These are phyloP conservation scores for Clonostachys sp. DNA, from an alignment of 2,329 filamentous ascomycete species.

Conservation along the genomic window DNA sequence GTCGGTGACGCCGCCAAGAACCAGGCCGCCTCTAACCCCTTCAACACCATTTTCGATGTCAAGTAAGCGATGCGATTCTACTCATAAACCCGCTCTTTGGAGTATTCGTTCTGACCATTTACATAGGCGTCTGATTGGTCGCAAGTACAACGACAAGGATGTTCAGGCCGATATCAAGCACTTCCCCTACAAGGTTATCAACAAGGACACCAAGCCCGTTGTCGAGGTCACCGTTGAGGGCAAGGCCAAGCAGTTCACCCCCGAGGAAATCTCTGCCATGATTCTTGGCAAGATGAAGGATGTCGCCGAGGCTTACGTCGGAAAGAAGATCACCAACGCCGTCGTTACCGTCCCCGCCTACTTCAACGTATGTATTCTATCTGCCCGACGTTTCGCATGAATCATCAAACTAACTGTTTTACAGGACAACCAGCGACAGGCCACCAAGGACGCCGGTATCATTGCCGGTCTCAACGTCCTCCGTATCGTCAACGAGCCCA, in stretches of 20 bases:
- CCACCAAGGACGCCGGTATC: conserved; percentile 89
- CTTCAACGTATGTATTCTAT: conserved; percentile 63
- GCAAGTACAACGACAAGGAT: conserved; percentile 78
- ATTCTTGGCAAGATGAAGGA: conserved; percentile 83
- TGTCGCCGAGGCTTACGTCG: conserved; percentile 72
- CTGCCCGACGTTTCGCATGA: not conserved
- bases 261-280: conserved; percentile 78
- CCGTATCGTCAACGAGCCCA: conserved; percentile 95
- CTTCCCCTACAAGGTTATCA: conserved; percentile 92
- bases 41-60: conserved; percentile 73
- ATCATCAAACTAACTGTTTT: conserved; percentile 11
- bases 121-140: conserved; percentile 73
- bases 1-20: conserved; percentile 98
- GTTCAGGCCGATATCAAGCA: conserved; percentile 95
- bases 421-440: conserved; percentile 86
- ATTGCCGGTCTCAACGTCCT: conserved; percentile 94
- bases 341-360: conserved; percentile 95
- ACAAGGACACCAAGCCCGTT: conserved; percentile 85
- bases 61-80: conserved; percentile 58
- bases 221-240: conserved; percentile 70
- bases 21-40: conserved; percentile 79
- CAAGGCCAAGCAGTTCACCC: conserved; percentile 67
- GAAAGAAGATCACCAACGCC: conserved; percentile 80
- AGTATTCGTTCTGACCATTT: conserved; percentile 9
- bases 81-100: not conserved